These are phyloP conservation scores for Podila epicladia DNA, from an alignment of 192 early-diverging fungal species.

Conservation along the genomic window DNA sequence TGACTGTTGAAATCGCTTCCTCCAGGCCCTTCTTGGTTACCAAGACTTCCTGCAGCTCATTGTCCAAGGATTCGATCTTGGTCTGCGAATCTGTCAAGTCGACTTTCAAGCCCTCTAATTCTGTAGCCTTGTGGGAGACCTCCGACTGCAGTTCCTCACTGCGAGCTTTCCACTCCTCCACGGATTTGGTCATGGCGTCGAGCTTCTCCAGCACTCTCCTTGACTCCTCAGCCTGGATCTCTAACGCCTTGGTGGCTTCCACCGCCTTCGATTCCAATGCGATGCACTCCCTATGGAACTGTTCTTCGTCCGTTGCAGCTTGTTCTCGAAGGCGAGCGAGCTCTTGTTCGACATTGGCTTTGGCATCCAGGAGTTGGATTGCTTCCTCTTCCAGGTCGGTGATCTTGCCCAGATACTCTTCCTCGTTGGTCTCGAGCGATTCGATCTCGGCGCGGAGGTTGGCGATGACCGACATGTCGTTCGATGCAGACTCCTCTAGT, in stretches of 20 bases:
- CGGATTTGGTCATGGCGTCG: constrained; percentile 18
- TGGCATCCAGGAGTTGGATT: background rate
- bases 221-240: constrained; percentile 9
- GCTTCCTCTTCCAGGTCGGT: constrained; percentile 15
- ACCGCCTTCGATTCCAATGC: constrained; percentile 2
- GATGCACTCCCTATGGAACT: constrained; percentile 14
- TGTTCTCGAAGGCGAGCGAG: constrained; percentile 11
- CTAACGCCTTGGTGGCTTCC: constrained; percentile 11
- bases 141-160: constrained; percentile 50
- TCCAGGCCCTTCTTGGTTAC: constrained; percentile 10
- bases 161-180: constrained; percentile 45
- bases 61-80: constrained; percentile 37
- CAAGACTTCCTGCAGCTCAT: constrained; percentile 30
- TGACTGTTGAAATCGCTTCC: constrained; percentile 7
- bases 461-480: constrained; percentile 17
- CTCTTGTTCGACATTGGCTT: constrained; percentile 12
- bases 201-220: constrained; percentile 26
- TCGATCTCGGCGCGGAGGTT: constrained; percentile 24
- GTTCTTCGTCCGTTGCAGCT: constrained; percentile 6
- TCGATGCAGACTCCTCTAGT: constrained; percentile 40
- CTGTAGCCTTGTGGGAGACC: constrained; percentile 36
- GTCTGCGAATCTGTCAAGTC: constrained; percentile 31
- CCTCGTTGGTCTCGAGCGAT: constrained; percentile 21
- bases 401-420: constrained; percentile 17
- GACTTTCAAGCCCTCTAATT: constrained; percentile 26